A percentile compares a stretch with the other conserved stretches of the same genome.
Evolutionary conservation across 2,329 filamentous ascomycete species (phyloP).

Genomic region (Arthrinium puccinioides): DNA sequence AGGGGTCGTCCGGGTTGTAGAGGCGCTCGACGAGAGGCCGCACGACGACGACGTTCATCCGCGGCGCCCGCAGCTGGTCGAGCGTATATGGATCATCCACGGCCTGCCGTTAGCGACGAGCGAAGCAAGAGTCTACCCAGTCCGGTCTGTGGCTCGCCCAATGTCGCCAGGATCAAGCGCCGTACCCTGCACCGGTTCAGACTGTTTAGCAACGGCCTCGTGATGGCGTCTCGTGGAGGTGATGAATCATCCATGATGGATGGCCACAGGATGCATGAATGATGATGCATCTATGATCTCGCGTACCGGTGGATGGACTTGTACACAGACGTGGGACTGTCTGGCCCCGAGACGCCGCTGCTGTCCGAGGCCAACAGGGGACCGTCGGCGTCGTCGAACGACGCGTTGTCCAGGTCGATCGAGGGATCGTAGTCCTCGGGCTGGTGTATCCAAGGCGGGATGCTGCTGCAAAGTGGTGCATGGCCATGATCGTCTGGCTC

Average conservation of each 20-base stretch:
- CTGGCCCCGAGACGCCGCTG: not conserved
- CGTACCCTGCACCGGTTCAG: constrained; percentile 11
- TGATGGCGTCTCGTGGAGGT: not conserved
- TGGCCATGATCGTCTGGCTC: too few relatives aligned
- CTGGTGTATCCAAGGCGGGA: too few relatives aligned
- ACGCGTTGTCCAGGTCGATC: constrained; percentile 1
- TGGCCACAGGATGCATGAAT: too few relatives aligned
- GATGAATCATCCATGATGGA: not conserved
- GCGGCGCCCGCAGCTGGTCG: constrained; percentile 59
- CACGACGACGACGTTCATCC: constrained; percentile 60
- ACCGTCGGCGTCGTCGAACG: not conserved
- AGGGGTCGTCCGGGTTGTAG: constrained; percentile 58
- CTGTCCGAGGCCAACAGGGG: not conserved
- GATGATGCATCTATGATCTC: too few relatives aligned
- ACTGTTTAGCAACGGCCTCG: not conserved
- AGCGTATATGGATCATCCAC: constrained; percentile 37
- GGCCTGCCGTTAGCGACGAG: not conserved
- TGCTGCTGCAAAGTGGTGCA: too few relatives aligned
- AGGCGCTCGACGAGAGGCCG: constrained; percentile 62
- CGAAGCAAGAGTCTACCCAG: not conserved
- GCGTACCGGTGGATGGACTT: constrained; percentile 20
- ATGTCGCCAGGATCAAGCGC: constrained; percentile 15
- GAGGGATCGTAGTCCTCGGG: constrained; percentile 1
- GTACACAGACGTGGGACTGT: constrained; percentile 11
- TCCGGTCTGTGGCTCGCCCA: constrained; percentile 9